These are phyloP conservation scores for Przewalskia tangutica DNA, from an alignment of 257 asterid genomes.

Conservation along the genomic window DNA sequence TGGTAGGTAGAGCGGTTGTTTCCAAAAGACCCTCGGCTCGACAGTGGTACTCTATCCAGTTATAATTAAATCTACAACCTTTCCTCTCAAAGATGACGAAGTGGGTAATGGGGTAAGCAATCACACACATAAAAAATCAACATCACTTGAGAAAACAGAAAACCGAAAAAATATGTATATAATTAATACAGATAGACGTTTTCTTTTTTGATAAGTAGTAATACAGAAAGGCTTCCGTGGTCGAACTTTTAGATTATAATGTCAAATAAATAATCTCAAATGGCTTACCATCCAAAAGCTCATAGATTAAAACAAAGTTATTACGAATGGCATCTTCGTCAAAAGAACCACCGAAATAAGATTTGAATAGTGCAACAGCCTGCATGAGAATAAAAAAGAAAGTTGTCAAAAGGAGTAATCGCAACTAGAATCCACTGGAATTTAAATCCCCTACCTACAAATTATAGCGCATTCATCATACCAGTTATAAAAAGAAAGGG, in stretches of 20 bases:
- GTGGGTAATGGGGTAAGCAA: neutral
- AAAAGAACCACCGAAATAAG: constrained; percentile 96
- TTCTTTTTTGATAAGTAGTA: neutral
- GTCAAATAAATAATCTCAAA: neutral
- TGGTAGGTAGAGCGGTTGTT: no score
- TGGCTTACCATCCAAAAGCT: constrained; percentile 84
- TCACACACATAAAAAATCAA: neutral
- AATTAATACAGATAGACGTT: neutral
- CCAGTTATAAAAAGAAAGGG: neutral
- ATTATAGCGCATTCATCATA: neutral
- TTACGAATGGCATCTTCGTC: constrained; percentile 99
- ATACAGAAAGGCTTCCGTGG: neutral
- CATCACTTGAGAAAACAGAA: neutral
- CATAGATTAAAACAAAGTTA: constrained; percentile 88
- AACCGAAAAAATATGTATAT: neutral
- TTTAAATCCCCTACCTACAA: neutral
- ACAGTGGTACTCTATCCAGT: neutral
- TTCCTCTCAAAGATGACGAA: neutral
- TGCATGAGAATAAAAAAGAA: constrained; percentile 28
- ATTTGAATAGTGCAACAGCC: constrained; percentile 93
- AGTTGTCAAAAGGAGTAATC: neutral
- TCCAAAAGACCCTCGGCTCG: no score
- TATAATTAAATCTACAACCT: neutral
- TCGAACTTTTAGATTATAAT: neutral
- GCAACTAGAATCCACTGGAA: neutral